phyloP scores from a whole-genome alignment of 2,329 filamentous ascomycete species.

The Apiospora hydei region DNA sequence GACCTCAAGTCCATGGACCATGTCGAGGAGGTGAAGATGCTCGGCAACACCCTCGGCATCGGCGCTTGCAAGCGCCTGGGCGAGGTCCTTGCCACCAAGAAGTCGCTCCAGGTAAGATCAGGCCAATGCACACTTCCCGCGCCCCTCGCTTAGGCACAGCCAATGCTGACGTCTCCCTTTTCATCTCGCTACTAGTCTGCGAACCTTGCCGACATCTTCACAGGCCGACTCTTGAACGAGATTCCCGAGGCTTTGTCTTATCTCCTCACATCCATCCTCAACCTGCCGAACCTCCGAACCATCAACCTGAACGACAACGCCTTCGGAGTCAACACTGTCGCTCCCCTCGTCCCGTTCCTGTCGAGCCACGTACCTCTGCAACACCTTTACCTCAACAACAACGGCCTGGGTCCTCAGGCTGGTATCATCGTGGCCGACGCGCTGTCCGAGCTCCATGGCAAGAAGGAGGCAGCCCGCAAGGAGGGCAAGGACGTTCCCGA shows the following conservation, averaged over 20 bases:
- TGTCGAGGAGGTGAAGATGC: constrained; percentile 84
- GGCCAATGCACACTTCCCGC: constrained; percentile 25
- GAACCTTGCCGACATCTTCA: constrained; percentile 98
- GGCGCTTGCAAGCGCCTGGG: constrained; percentile 87
- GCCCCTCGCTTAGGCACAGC: constrained; percentile 13
- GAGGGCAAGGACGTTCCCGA: constrained; percentile 76
- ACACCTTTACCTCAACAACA: constrained; percentile 97
- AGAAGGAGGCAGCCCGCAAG: constrained; percentile 81
- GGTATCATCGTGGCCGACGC: constrained; percentile 90
- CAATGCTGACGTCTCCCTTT: constrained; percentile 27
- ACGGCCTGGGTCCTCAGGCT: constrained; percentile 91
- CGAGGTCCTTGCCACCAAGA: constrained; percentile 83
- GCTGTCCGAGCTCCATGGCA: constrained; percentile 80
- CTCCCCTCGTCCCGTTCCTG: constrained; percentile 91
- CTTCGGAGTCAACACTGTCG: constrained; percentile 94
- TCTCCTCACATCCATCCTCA: constrained; percentile 85
- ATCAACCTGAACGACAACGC: constrained; percentile 98
- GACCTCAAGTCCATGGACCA: constrained; percentile 74
- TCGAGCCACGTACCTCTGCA: constrained; percentile 87
- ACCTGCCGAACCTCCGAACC: constrained; percentile 85
- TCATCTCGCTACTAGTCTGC: constrained; percentile 63
- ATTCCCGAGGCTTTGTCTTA: constrained; percentile 89
- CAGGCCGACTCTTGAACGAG: constrained; percentile 88
- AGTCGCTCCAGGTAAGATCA: constrained; percentile 71
- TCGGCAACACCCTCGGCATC: constrained; percentile 92